Base-by-base conservation (phyloP, 2,329 filamentous ascomycete genomes). In the Cladobotryum mycophilum region DNA sequence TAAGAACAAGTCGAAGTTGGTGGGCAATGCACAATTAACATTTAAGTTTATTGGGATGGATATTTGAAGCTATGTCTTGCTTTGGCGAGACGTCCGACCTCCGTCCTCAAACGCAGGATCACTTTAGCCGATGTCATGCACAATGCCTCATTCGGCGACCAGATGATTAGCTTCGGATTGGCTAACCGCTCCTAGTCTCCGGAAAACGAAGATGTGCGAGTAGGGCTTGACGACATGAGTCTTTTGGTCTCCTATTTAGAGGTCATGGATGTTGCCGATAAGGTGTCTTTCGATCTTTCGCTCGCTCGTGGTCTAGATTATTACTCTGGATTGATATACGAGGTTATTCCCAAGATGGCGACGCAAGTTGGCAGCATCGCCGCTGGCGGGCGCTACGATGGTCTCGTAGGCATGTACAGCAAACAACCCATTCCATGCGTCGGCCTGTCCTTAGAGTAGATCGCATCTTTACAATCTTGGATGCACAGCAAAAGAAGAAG, bases 341-440 rank as follows among this genome's bases (percentile, higher is more conserved):
- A 95, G 67, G 86, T 95, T 47, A 80, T 95, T 52, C 95, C 88
- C 12, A 85, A 90, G 67, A 85, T 86, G 49, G 89, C 86, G 13
- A 84, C 86, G n/a, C 81, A 88, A 47, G 87, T 96, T 12, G 91
- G 90, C 55, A 92, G 87, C 65, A 84, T 96, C 30, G 91, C 90
- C 41, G 91, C 90, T 4, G 91, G 90, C 64, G 89, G 90, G 41
- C 85, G 91, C 54, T 96, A 96, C 68, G 92, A 96, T 69, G 86
- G 93, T 64, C 79, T 96, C 3, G 92, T 96, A 5, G 88, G 88
- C 71, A 96, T 96, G 88, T 96, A 95, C 75, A 85, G 85, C 61
- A 92, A 91, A 72, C 80, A 76, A 18, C 84, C 91, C 64, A 89
- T 96, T 50, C 92, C 68, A 17, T 73, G 69, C 46, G 68, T 71